Evolutionary conservation across 2,329 filamentous ascomycete species (phyloP), one percentile per base, ranked within the genome.

Genomic region (Diaporthe citri): DNA sequence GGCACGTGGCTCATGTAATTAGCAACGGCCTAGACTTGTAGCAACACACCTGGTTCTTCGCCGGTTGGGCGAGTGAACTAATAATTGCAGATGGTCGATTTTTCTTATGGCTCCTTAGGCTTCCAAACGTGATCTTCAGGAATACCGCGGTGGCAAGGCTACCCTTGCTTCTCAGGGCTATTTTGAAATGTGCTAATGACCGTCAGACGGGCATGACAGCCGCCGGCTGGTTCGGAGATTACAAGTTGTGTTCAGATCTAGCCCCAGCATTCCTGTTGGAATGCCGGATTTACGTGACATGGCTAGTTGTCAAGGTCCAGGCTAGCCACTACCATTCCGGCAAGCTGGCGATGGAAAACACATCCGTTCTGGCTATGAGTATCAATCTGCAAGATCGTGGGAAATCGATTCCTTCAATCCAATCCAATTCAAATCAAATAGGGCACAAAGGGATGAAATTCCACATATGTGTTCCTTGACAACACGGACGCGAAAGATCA

Each of bases 321-420:
- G 31, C 41, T 62, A 13, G 15, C 57, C 34, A 64, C 10, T 15
- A 39, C 8, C 28, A 17, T 8, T 52, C 22, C 8, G 31, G 12
- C 12, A 17, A 25, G 8, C 43, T 3, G 13, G 3, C 3, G 17
- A 22, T 15, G 41, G 22, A 64, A 22, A 7, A 6, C 17, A 9
- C 41, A 3, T 20, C 7, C 34, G 1, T 15, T 15, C 8, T 25
- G 46, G 13, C 34, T 12, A n/a, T 15, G 15, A 52, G 22, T 9
- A n/a, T n/a, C 2, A 15, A 20, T n/a, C n/a, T n/a, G n/a, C 0
- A 12, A 5, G 12, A 17, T 7, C 13, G 9, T 2, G 20, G 5
- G n/a, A 34, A 36, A 48, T 48, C 2, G 1, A 20, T n/a, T 20
- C 2, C 12, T n/a, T 15, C 25, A n/a, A n/a, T n/a, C n/a, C n/a